Percentiles rank a stretch among this genome's conserved stretches.
These are phyloP conservation scores for Thozetella sp. DNA, from an alignment of 495 filamentous ascomycete species.

Conservation along the genomic window DNA sequence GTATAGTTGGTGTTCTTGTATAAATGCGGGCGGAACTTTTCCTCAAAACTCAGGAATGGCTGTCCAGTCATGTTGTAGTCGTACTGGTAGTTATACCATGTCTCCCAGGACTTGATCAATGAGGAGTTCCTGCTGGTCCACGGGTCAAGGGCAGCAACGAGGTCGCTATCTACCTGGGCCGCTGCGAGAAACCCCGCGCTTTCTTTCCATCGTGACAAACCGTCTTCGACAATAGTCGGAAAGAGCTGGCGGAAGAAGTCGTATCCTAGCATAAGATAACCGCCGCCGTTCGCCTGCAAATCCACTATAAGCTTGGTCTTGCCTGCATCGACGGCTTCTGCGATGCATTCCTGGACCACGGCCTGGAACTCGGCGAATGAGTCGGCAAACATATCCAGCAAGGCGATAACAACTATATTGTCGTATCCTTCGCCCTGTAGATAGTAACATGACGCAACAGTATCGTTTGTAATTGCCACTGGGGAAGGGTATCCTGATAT, in stretches of 20 bases:
- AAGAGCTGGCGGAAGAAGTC: conserved; percentile 31
- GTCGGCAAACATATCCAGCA: conserved; percentile 11
- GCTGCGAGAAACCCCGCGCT: conserved; percentile 24
- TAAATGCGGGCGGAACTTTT: conserved; percentile 27
- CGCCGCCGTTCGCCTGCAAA: conserved; percentile 50
- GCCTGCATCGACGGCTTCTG: conserved; percentile 24
- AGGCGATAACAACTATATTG: conserved; percentile 26
- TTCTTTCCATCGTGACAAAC: conserved; percentile 16
- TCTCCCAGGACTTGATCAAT: conserved; percentile 21
- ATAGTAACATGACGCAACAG: conserved; percentile 46
- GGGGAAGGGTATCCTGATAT: conserved; percentile 44
- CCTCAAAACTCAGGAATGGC: conserved; percentile 27
- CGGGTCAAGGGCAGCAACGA: conserved; percentile 24
- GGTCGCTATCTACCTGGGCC: conserved; percentile 21
- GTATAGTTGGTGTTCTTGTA: conserved; percentile 29
- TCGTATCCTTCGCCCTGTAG: conserved; percentile 33
- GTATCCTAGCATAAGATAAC: conserved; percentile 37
- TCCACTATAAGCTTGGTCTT: conserved; percentile 54
- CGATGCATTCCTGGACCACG: conserved; percentile 31
- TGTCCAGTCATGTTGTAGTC: conserved; percentile 26
- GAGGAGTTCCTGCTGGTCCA: conserved; percentile 13
- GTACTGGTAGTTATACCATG: conserved; percentile 29
- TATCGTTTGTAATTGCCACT: conserved; percentile 35
- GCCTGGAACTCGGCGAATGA: conserved; percentile 26
- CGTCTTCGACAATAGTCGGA: conserved; percentile 8